phyloP scores from a whole-genome alignment of 192 early-diverging fungal genomes.

The Obelidium mucronatum region DNA sequence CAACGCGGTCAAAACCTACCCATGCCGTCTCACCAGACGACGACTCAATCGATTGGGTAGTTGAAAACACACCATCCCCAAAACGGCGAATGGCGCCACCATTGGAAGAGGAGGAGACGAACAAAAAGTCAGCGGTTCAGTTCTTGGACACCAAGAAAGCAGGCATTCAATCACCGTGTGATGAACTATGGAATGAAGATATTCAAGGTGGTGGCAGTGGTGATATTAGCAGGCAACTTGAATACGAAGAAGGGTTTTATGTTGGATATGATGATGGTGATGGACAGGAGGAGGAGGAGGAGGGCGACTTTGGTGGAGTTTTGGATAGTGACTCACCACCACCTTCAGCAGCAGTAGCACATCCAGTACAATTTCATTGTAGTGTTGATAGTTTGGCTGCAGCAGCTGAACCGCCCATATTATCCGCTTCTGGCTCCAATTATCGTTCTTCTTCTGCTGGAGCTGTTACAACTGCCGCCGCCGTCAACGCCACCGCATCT shows the following conservation, averaged over 20 bases:
- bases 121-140: too few relatives aligned
- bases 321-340: too few relatives aligned
- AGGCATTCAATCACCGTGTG: too few relatives aligned
- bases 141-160: too few relatives aligned
- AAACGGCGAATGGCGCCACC: too few relatives aligned
- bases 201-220: too few relatives aligned
- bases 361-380: neutral
- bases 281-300: neutral
- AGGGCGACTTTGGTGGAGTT: neutral
- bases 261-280: neutral
- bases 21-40: too few relatives aligned
- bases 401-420: neutral
- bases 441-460: neutral
- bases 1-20: too few relatives aligned
- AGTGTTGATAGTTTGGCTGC: neutral
- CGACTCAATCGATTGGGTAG: neutral
- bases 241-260: neutral
- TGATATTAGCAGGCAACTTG: too few relatives aligned
- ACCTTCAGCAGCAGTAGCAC: neutral
- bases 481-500: neutral
- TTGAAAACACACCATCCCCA: neutral
- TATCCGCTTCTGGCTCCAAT: neutral
- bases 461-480: neutral
- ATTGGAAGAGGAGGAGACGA: too few relatives aligned
- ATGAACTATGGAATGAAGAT: too few relatives aligned